phyloP scores from a whole-genome alignment of 805 yeast genomes.

The Spathaspora arborariae region DNA sequence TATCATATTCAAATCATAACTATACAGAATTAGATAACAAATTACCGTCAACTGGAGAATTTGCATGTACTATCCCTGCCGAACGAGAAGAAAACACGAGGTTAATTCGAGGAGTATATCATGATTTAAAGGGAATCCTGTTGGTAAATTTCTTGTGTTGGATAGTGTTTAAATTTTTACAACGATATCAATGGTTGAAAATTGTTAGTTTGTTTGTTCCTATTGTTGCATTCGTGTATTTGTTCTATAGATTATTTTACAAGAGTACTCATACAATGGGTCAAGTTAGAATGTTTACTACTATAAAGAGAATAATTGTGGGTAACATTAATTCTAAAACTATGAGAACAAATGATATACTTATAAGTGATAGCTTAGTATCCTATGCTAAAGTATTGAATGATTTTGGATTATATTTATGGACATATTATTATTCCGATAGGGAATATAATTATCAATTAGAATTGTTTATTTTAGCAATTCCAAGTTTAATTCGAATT shows the following conservation, averaged over 20 bases:
- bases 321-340: conserved; percentile 59
- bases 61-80: conserved; percentile 26
- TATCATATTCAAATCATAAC: conserved; percentile 37
- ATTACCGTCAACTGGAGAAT: conserved; percentile 26
- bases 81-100: conserved; percentile 26
- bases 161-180: conserved; percentile 18
- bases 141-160: conserved; percentile 20
- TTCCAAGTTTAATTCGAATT: conserved; percentile 75
- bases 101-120: conserved; percentile 32
- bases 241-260: conserved; percentile 9
- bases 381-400: conserved; percentile 75
- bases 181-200: conserved; percentile 10
- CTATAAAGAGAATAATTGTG: conserved; percentile 47
- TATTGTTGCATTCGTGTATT: conserved; percentile 7
- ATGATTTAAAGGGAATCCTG: conserved; percentile 24
- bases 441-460: conserved; percentile 23
- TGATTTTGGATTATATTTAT: conserved; percentile 59
- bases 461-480: conserved; percentile 30
- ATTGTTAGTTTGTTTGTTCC: conserved; percentile 8
- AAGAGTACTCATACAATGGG: conserved; percentile 15
- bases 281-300: conserved; percentile 41
- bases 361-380: conserved; percentile 79
- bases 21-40: conserved; percentile 23
- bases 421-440: conserved; percentile 36
- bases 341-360: conserved; percentile 71